Percentiles rank a stretch among this genome's conserved stretches.
Conservation (phyloP, 306 rosid species). For the Quercus parvula region DNA sequence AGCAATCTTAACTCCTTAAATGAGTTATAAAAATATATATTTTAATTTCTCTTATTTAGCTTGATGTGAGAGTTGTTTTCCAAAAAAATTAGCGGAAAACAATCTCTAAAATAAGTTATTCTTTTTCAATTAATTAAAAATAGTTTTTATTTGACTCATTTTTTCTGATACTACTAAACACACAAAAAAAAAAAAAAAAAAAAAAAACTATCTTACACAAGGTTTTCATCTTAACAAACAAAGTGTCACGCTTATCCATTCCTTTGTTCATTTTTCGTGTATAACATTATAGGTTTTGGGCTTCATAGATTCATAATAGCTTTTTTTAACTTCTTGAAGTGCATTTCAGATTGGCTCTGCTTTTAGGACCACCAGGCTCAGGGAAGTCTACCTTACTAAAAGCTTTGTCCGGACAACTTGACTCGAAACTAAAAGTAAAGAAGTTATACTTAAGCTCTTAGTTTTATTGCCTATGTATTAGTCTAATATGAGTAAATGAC, state of each 20-base stretch:
- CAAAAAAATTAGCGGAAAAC: too few relatives aligned
- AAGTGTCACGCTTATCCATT: neutral
- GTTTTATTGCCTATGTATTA: too few relatives aligned
- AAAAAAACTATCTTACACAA: too few relatives aligned
- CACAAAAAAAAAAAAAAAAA: too few relatives aligned
- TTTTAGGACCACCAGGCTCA: constrained; percentile 18
- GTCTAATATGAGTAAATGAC: neutral
- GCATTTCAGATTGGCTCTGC: constrained; percentile 11
- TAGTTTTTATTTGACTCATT: too few relatives aligned
- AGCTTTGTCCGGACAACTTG: constrained; percentile 21
- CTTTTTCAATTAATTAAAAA: rapidly evolving
- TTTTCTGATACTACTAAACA: neutral
- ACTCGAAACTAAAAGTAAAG: constrained; percentile 16
- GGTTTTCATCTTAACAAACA: too few relatives aligned
- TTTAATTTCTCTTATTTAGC: too few relatives aligned
- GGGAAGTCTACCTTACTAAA: constrained; percentile 13
- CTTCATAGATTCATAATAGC: neutral
- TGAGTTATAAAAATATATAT: too few relatives aligned
- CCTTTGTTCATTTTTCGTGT: neutral
- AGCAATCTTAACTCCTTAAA: too few relatives aligned
- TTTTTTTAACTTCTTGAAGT: neutral
- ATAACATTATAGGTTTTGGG: neutral
- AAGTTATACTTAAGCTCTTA: too few relatives aligned
- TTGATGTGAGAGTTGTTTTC: too few relatives aligned
- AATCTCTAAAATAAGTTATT: too few relatives aligned